These are phyloP conservation scores for Solanum hybrid DNA, from an alignment of 305 asterid species.

Conservation along the genomic window DNA sequence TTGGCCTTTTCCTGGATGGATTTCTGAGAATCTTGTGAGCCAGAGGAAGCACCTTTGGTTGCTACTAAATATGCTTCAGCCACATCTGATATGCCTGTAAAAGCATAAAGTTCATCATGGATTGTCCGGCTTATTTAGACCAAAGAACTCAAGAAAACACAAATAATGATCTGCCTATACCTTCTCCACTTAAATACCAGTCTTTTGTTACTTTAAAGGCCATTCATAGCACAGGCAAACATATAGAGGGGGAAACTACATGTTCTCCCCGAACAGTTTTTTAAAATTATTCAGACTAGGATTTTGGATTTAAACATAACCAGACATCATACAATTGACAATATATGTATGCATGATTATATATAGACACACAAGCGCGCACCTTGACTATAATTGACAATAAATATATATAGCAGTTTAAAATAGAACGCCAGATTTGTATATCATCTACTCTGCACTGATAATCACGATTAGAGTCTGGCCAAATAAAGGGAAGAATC, in stretches of 20 bases:
- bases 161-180: background rate
- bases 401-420: background rate
- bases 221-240: background rate
- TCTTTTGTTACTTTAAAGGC: background rate
- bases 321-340: background rate
- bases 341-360: background rate
- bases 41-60: conserved; percentile 43
- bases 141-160: background rate
- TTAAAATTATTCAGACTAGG: background rate
- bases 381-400: background rate
- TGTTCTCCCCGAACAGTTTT: background rate
- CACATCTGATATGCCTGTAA: conserved; percentile 77
- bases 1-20: conserved; percentile 61
- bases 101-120: conserved; percentile 1
- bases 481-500: background rate
- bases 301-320: background rate
- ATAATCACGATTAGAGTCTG: background rate
- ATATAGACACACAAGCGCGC: background rate
- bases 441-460: background rate
- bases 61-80: conserved; percentile 71
- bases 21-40: conserved; percentile 37
- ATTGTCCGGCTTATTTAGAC: background rate
- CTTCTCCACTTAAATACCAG: background rate
- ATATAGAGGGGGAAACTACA: background rate
- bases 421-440: background rate